Conservation (phyloP, 345 rosid species). For the Clarkia xantiana region DNA sequence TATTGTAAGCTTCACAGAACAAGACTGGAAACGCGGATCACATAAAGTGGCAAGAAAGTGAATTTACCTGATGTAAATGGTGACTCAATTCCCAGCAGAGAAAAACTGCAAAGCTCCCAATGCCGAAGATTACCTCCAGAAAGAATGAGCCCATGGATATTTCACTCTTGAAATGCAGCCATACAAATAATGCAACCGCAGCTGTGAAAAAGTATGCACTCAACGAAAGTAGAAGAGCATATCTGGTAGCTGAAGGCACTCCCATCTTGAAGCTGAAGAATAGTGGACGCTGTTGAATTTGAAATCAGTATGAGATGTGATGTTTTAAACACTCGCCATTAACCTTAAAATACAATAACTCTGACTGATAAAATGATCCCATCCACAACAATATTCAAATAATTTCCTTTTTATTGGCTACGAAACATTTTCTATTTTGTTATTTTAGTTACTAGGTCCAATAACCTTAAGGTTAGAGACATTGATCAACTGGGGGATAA, state of each 20-base stretch:
- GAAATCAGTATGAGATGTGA: conserved; percentile 9
- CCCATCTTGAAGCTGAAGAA: conserved; percentile 89
- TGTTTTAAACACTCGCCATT: not conserved
- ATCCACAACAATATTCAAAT: no score
- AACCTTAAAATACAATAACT: no score
- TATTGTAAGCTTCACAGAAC: no score
- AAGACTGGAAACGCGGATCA: no score
- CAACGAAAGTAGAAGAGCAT: conserved; percentile 48
- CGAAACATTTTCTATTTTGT: no score
- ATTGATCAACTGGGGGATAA: no score
- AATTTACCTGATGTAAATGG: conserved; percentile 68
- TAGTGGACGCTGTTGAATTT: conserved; percentile 47
- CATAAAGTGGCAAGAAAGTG: not conserved
- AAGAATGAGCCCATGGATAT: conserved; percentile 29
- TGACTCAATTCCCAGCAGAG: conserved; percentile 83
- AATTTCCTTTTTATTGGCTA: no score
- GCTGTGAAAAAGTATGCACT: conserved; percentile 32
- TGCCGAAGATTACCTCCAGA: conserved; percentile 40
- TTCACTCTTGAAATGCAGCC: conserved; percentile 20
- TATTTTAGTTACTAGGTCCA: no score
- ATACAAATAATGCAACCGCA: conserved; percentile 27
- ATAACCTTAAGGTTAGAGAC: no score
- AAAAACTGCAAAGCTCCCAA: conserved; percentile 44
- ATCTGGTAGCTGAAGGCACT: conserved; percentile 34
- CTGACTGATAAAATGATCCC: no score